Evolutionary conservation across 768 basidiomycete species (phyloP), one percentile per base, ranked within the genome.

Genomic region (Termitomyces sp.): DNA sequence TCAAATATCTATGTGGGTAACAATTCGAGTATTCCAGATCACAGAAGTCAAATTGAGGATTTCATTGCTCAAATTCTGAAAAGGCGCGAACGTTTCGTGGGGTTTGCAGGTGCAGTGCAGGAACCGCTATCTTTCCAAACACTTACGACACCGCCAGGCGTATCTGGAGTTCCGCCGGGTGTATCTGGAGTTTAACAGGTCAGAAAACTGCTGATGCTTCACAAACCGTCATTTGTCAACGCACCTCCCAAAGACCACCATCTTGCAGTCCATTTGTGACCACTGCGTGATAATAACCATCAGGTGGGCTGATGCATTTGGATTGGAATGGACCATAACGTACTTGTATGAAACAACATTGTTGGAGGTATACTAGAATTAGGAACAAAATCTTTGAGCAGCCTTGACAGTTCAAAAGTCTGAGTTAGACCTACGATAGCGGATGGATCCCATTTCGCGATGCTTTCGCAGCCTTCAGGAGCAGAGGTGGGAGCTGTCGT

Each of bases 51-150:
- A 45, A 50, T 22, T 42, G 44, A 28, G 43, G 15, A 34, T 14
- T 15, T 26, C n/a, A 4, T 41, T 49, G 35, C 35, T 56, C 44
- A 59, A 22, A 45, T 14, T 45, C 30, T 45, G 40, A 54, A 56
- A 19, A 54, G 2, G 26, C 58, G 52, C 12, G 55, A 56, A 26
- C 35, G 46, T 28, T 44, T 50, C 24, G 26, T 53, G 40, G 14
- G 21, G 32, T 35, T 60, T 3, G 40, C 28, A 2, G 54, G 35
- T 30, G 19, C 8, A 22, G 38, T 26, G 34, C 57, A 61, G 14
- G 41, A 40, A 38, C 60, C 60, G 35, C 12, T 37, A 21, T 58
- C 57, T 4, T 38, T 28, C 60, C 60, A 61, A 1, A 58, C 60
- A 24, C 52, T 55, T n/a, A 41, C 47, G 32, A 24, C 5, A 21